Conservation (phyloP, 352 stramenopile genomes). For the Pythium guiyangense region DNA sequence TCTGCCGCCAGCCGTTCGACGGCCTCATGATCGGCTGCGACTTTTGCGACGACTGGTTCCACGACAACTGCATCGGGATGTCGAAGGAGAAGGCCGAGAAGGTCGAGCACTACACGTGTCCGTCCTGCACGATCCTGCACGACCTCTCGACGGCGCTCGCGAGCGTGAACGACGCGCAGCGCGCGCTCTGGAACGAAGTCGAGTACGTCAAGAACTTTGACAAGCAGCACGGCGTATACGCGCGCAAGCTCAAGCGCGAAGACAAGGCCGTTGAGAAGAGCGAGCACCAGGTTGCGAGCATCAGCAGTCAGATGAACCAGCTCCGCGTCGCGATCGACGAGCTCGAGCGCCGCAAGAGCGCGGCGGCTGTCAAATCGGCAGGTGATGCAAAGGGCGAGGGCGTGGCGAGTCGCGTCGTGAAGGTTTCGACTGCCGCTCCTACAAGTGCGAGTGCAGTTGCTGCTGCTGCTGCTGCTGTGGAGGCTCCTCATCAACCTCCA, state of each 20-base stretch:
- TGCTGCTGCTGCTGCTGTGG: neutral
- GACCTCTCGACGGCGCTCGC: constrained; percentile 70
- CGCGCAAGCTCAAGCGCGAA: constrained; percentile 80
- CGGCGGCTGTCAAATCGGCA: neutral
- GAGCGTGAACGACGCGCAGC: constrained; percentile 45
- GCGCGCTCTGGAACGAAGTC: constrained; percentile 76
- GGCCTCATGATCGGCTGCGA: constrained; percentile 90
- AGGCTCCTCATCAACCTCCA: no score
- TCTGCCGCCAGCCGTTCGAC: constrained; percentile 89
- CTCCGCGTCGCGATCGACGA: constrained; percentile 66
- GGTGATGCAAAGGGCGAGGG: constrained; percentile 7
- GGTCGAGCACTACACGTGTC: constrained; percentile 94
- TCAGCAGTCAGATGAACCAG: constrained; percentile 80
- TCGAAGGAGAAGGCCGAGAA: constrained; percentile 93
- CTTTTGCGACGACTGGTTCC: constrained; percentile 87
- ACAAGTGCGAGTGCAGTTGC: no score
- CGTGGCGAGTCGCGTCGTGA: constrained; percentile 30
- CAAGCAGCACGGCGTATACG: constrained; percentile 66
- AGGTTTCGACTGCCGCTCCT: no score
- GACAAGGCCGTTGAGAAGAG: constrained; percentile 80
- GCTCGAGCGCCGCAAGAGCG: constrained; percentile 55
- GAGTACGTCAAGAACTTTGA: constrained; percentile 84
- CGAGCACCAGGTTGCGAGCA: constrained; percentile 73
- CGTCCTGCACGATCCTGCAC: constrained; percentile 91
- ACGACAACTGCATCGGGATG: constrained; percentile 88